A percentile compares a stretch with the other conserved stretches of the same genome.
Conservation (phyloP, 805 yeast genomes). For the Saccharomycopsis amapae region DNA sequence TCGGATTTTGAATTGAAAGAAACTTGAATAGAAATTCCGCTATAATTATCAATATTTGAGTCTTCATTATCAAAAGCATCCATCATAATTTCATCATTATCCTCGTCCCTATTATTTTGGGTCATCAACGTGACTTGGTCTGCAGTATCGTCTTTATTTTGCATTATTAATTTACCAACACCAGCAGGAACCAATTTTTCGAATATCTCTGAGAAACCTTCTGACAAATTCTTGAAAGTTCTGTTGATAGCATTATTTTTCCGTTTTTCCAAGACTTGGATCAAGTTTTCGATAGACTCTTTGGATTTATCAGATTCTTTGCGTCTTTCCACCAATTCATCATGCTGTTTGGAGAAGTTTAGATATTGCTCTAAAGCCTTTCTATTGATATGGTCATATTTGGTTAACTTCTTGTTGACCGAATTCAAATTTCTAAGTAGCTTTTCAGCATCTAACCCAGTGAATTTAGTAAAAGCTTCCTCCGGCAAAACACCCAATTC, state of each 20-base stretch:
- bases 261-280: conserved; percentile 61
- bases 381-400: conserved; percentile 73
- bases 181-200: conserved; percentile 80
- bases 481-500: conserved; percentile 89
- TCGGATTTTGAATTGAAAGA: conserved; percentile 82
- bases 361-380: conserved; percentile 82
- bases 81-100: conserved; percentile 23
- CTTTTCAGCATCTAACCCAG: conserved; percentile 40
- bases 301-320: conserved; percentile 64
- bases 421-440: conserved; percentile 47
- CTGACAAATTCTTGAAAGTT: conserved; percentile 71
- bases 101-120: conserved; percentile 23
- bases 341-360: conserved; percentile 66
- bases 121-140: conserved; percentile 16
- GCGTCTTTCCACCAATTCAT: conserved; percentile 56
- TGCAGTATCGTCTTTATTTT: conserved; percentile 29
- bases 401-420: conserved; percentile 50
- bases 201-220: conserved; percentile 67
- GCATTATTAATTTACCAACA: conserved; percentile 65
- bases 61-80: conserved; percentile 25
- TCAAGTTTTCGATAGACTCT: conserved; percentile 64
- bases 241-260: conserved; percentile 76
- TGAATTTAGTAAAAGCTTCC: conserved; percentile 54
- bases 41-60: conserved; percentile 46
- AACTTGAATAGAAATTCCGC: conserved; percentile 80